Percentiles rank a stretch among this genome's conserved stretches.
Evolutionary conservation across 179 eudicot species (phyloP).

Genomic region (Nepenthes alata): DNA sequence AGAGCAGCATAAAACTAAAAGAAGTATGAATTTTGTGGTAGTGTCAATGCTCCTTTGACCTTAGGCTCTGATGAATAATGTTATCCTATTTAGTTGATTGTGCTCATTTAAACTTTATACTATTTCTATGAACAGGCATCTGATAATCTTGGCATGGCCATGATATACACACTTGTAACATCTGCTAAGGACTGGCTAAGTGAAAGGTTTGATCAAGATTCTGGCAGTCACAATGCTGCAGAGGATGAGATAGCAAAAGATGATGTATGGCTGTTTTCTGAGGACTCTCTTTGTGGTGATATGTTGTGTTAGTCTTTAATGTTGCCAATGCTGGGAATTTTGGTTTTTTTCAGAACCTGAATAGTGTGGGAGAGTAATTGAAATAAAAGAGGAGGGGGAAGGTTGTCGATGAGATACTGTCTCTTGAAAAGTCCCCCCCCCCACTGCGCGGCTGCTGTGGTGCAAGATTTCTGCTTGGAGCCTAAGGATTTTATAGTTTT

Average conservation of each 20-base stretch:
- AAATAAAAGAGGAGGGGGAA: background rate
- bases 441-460: too few relatives aligned
- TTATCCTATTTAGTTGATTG: too few relatives aligned
- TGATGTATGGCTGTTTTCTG: conserved; percentile 37
- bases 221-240: conserved; percentile 20
- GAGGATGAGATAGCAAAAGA: conserved; percentile 58
- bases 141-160: conserved; percentile 96
- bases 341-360: background rate
- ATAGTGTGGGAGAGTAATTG: background rate
- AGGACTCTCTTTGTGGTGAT: background rate
- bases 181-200: conserved; percentile 88
- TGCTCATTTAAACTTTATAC: too few relatives aligned
- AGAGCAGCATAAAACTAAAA: too few relatives aligned
- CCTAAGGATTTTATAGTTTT: too few relatives aligned
- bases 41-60: too few relatives aligned
- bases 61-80: too few relatives aligned
- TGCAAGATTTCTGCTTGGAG: too few relatives aligned
- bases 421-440: too few relatives aligned
- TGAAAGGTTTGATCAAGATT: conserved; percentile 67
- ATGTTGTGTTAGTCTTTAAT: background rate
- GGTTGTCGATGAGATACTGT: background rate
- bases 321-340: background rate
- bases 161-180: conserved; percentile 83
- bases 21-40: too few relatives aligned
- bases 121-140: conserved; percentile 39